Percentiles rank a stretch among this genome's conserved stretches.
Evolutionary conservation across 106 monocot genomes (phyloP).

Genomic region (Apostasia shenzhenica): DNA sequence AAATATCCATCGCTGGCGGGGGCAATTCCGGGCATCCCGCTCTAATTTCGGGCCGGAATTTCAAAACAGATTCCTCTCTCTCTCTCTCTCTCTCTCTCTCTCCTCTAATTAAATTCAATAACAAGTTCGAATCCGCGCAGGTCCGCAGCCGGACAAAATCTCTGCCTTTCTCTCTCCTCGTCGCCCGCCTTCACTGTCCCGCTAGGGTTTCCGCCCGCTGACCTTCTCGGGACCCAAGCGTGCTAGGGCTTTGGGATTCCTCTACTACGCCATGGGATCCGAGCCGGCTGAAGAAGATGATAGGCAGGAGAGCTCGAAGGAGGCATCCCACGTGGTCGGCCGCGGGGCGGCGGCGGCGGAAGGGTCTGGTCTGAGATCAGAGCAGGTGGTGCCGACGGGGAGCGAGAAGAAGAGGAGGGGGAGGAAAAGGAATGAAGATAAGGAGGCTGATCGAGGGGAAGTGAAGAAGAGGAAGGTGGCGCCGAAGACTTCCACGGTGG

Average conservation of each 20-base stretch:
- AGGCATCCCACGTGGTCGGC: background rate
- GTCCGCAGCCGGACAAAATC: background rate
- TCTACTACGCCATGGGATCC: background rate
- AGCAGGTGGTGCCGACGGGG: background rate
- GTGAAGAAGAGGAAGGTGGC: slow-evolving; percentile 6
- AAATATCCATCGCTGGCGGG: background rate
- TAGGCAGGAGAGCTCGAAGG: background rate
- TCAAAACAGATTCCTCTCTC: background rate
- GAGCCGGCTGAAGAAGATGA: background rate
- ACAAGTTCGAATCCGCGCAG: background rate
- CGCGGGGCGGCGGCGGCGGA: no score
- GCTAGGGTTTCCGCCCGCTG: background rate
- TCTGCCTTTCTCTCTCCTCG: no score
- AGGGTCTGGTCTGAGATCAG: no score
- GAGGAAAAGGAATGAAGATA: slow-evolving; percentile 6
- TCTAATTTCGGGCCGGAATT: background rate
- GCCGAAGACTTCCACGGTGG: slow-evolving; percentile 12
- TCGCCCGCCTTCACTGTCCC: background rate
- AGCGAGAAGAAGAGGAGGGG: background rate
- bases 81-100: background rate
- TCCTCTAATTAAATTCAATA: background rate
- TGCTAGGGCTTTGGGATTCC: background rate
- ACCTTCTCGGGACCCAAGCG: no score
- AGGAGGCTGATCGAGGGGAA: slow-evolving; percentile 6
- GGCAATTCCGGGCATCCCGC: background rate